Conservation (phyloP, 2,329 filamentous ascomycete species). For the Fusarium marasasianum region DNA sequence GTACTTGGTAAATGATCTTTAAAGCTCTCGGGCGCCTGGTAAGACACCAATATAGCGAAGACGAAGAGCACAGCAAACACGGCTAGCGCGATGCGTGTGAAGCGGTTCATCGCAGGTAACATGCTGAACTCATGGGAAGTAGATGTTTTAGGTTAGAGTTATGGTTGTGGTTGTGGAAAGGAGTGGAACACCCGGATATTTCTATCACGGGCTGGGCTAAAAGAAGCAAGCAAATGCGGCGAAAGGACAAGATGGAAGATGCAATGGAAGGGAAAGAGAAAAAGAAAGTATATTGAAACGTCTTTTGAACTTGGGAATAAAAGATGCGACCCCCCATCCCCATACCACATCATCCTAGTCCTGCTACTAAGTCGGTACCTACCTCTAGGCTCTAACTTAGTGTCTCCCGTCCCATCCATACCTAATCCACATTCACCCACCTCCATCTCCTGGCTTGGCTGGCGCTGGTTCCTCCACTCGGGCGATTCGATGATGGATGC, state of each 20-base stretch:
- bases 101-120: slow-evolving; percentile 34
- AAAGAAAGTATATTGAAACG: slow-evolving; percentile 12
- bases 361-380: not conserved
- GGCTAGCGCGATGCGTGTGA: slow-evolving; percentile 39
- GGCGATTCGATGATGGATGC: slow-evolving; percentile 25
- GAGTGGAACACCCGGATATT: slow-evolving; percentile 28
- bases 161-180: slow-evolving; percentile 1
- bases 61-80: slow-evolving; percentile 36
- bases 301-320: slow-evolving; percentile 24
- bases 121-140: slow-evolving; percentile 27
- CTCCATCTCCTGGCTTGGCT: not conserved
- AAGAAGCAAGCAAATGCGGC: not conserved
- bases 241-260: slow-evolving; percentile 1
- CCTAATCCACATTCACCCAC: not conserved
- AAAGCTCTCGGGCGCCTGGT: slow-evolving; percentile 31
- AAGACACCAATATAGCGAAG: slow-evolving; percentile 34
- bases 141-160: not conserved
- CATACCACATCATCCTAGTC: not conserved
- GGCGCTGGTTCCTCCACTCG: slow-evolving; percentile 12
- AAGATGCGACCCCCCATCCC: slow-evolving; percentile 17
- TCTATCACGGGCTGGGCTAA: slow-evolving; percentile 21
- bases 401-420: not conserved
- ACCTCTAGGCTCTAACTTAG: slow-evolving; percentile 1
- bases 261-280: slow-evolving; percentile 1
- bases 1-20: slow-evolving; percentile 25